phyloP scores from a whole-genome alignment of 1,284 basidiomycete genomes.

The Crepidotus sp. region DNA sequence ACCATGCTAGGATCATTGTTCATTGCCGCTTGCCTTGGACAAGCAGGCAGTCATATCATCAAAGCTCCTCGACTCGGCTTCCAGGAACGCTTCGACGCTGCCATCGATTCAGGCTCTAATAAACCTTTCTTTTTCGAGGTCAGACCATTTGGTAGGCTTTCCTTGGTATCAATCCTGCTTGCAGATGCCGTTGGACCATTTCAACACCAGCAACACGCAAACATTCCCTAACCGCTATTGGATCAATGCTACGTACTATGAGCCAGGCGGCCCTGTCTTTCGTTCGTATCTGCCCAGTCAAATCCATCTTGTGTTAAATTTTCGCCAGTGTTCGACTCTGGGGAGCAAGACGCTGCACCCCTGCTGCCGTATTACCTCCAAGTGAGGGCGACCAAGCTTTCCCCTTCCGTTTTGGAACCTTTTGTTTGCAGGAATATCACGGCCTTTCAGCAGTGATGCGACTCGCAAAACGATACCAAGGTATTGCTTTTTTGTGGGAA shows the following conservation, averaged over 20 bases:
- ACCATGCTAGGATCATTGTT: conserved; percentile 1
- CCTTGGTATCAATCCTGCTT: neutral
- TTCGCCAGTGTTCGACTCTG: conserved; percentile 41
- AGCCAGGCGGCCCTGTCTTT: conserved; percentile 41
- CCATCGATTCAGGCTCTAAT: conserved; percentile 1
- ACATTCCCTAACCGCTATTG: conserved; percentile 44
- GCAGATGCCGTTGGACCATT: conserved; percentile 38
- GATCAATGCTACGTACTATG: conserved; percentile 46
- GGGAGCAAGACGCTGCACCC: conserved; percentile 41
- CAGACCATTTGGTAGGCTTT: neutral
- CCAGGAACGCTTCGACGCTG: conserved; percentile 11
- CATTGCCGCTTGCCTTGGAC: conserved; percentile 1
- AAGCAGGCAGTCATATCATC: neutral
- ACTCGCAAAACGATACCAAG: conserved; percentile 37
- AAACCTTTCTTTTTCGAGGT: conserved; percentile 15
- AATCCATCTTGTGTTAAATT: neutral
- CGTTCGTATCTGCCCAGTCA: conserved; percentile 22
- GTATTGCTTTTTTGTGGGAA: conserved; percentile 47
- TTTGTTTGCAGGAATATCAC: conserved; percentile 33
- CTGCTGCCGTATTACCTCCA: conserved; percentile 40
- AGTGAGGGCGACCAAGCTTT: conserved; percentile 18
- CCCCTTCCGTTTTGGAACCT: neutral
- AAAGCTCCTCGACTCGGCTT: conserved; percentile 12
- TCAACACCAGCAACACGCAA: conserved; percentile 22
- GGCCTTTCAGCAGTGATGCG: conserved; percentile 42